Evolutionary conservation across 805 yeast genomes (phyloP), one percentile per base, ranked within the genome.

Genomic region (Kodamaea neixiangensis): DNA sequence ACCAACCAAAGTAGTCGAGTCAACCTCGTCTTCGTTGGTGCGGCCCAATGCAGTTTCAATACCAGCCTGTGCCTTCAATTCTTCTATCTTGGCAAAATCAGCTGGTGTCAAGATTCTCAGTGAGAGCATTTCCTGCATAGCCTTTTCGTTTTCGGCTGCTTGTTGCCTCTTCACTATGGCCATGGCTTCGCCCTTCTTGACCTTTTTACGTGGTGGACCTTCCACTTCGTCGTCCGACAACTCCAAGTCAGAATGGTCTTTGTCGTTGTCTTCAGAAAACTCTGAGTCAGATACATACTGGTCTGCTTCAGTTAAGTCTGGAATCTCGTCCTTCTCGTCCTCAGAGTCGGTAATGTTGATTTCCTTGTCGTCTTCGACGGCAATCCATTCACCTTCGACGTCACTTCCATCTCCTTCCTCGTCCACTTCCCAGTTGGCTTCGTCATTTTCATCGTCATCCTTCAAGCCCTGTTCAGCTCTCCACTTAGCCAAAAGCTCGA

Each of bases 41-140:
- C 67, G 76, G 39, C 93, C 92, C 82, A 91, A 73, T 25, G 86
- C 65, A 67, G 87, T 87, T 48, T 88, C 88, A 45, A 92, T 78
- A 58, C 97, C 97, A 3, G 97, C 96, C 68, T 87, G 85, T 14
- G 82, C 77, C 63, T 84, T 82, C 60, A 94, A 79, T 69, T 94
- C 97, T 62, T 93, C 93, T 61, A 94, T 78, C 71, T 93, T 93
- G 55, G 97, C 97, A 66, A 92, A 94, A 75, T 94, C 99, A 0
- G 98, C 97, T 18, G 99, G 99, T 0, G 99, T 94, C 59, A 94
- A 78, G 54, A 94, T 87, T 59, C 87, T 83, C 45, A 83, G 79
- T n/a, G 87, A 78, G 35, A 85, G 87, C 56, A 89, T 58, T 51
- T 83, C 83, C 50, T 76, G 72, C 73, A 69, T 69, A 17, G 68